These are phyloP conservation scores for Cystofilobasidium ferigula DNA, from an alignment of 768 basidiomycete species.

Conservation along the genomic window DNA sequence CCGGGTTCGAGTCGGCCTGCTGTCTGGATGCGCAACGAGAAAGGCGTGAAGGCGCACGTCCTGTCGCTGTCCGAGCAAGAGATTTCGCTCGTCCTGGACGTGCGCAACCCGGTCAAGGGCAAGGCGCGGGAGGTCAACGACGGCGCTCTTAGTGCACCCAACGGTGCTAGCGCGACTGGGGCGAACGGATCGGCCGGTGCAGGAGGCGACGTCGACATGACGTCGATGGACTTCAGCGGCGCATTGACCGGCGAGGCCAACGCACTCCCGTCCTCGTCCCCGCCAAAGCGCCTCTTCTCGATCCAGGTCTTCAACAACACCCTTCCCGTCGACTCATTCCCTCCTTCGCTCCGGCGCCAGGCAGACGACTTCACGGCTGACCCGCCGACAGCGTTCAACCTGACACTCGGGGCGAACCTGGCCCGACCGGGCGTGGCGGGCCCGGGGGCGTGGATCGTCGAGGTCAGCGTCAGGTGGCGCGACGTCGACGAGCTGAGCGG, in stretches of 20 bases:
- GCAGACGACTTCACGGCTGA: not conserved
- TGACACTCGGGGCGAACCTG: not conserved
- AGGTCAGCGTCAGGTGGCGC: not conserved
- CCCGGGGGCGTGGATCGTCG: not conserved
- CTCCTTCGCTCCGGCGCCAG: not conserved
- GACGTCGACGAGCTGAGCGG: not conserved
- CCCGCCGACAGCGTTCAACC: not conserved
- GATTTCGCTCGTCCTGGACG: not conserved
- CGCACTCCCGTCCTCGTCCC: not conserved
- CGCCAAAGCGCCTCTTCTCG: not conserved
- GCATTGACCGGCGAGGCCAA: not conserved
- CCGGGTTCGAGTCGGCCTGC: not conserved
- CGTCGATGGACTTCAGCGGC: not conserved
- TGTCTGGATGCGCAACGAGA: not conserved
- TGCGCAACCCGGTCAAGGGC: not conserved
- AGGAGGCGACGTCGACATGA: not conserved
- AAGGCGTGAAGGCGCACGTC: conserved; percentile 1
- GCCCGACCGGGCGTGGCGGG: not conserved
- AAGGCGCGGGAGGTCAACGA: not conserved
- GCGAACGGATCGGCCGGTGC: too few relatives aligned
- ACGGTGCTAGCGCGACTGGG: not conserved
- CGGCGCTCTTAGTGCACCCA: not conserved
- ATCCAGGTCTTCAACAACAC: not conserved
- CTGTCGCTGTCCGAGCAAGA: not conserved
- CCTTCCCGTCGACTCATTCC: not conserved